Percentiles rank a stretch among this genome's conserved stretches.
Conservation (phyloP, 768 basidiomycete genomes). For the Gyrodon lividus region DNA sequence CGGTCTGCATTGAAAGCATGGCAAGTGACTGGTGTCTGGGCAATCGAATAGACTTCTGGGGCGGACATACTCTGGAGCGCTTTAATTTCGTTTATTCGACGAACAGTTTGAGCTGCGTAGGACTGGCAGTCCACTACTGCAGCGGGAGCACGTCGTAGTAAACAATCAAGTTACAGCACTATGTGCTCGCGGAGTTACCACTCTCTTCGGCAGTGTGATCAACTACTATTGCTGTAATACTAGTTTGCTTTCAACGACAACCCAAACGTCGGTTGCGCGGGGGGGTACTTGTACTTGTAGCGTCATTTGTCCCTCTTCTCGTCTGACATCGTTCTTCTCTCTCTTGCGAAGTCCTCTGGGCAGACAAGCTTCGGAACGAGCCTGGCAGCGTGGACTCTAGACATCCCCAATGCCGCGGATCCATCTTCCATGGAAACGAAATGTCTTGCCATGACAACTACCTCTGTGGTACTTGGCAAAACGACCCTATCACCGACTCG, state of each 20-base stretch:
- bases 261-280: too few relatives aligned
- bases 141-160: conserved; percentile 7
- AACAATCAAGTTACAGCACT: too few relatives aligned
- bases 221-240: too few relatives aligned
- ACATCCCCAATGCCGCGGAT: neutral
- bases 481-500: neutral
- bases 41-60: conserved; percentile 74
- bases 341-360: too few relatives aligned
- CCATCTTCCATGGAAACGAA: neutral
- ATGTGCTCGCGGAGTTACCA: neutral
- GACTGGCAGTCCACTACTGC: conserved; percentile 89
- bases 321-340: too few relatives aligned
- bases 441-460: neutral
- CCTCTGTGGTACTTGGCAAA: neutral
- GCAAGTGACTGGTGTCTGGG: conserved; percentile 82
- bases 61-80: conserved; percentile 48
- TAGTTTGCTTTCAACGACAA: too few relatives aligned
- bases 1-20: conserved; percentile 92
- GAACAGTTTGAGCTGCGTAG: conserved; percentile 41
- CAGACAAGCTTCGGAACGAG: neutral
- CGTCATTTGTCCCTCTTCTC: too few relatives aligned
- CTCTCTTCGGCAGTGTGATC: too few relatives aligned
- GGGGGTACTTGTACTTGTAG: too few relatives aligned
- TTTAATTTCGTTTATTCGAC: neutral
- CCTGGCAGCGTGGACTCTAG: neutral